A percentile compares a stretch with the other conserved stretches of the same genome.
These are phyloP conservation scores for Boletus subcaerulescens DNA, from an alignment of 768 basidiomycete genomes.

Conservation along the genomic window DNA sequence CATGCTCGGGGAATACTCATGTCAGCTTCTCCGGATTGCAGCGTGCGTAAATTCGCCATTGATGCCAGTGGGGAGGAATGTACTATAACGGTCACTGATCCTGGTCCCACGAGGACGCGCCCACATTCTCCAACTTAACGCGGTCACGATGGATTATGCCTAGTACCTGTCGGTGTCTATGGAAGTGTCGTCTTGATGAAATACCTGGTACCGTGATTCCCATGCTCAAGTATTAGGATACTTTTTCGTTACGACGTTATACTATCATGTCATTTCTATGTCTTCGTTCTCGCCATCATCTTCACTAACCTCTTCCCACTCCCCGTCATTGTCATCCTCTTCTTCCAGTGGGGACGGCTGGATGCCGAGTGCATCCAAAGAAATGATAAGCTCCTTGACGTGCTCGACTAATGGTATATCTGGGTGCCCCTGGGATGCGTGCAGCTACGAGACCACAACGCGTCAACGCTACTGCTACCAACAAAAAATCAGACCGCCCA, in stretches of 20 bases:
- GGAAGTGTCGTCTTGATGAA: too few species aligned
- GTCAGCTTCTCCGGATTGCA: too few species aligned
- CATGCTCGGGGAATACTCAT: too few species aligned
- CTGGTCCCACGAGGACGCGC: background rate
- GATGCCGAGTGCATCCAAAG: conserved; percentile 67
- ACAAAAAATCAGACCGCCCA: conserved; percentile 36
- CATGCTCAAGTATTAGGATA: too few species aligned
- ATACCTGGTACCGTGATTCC: too few species aligned
- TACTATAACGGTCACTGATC: background rate
- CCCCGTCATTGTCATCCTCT: conserved; percentile 41
- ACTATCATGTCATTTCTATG: conserved; percentile 50
- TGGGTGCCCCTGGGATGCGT: conserved; percentile 65
- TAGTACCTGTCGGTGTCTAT: too few species aligned
- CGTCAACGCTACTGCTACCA: background rate
- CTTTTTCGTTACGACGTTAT: too few species aligned
- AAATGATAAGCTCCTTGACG: conserved; percentile 65
- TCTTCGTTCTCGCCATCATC: conserved; percentile 50
- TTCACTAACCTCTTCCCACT: conserved; percentile 61
- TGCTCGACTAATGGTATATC: conserved; percentile 78
- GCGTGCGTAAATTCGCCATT: background rate
- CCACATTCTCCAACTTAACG: too few species aligned
- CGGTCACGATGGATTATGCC: too few species aligned
- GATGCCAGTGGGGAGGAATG: background rate
- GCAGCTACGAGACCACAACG: conserved; percentile 46
- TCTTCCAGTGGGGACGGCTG: conserved; percentile 52